Conservation (phyloP, 306 rosid genomes). For the Ceratonia siliqua region DNA sequence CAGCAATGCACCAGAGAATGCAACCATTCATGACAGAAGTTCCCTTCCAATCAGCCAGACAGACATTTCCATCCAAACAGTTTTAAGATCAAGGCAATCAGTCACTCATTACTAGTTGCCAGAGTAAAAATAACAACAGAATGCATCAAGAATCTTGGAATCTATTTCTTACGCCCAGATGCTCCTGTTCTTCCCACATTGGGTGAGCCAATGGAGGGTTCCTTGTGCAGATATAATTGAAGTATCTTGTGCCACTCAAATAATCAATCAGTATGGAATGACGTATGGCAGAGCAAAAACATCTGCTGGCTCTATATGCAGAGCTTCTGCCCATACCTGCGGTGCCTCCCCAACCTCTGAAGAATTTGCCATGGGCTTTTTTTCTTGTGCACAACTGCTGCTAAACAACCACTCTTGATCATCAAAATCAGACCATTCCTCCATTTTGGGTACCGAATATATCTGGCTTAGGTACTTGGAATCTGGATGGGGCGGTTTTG, state of each 20-base stretch:
- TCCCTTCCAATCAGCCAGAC: slow-evolving; percentile 15
- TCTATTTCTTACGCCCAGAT: slow-evolving; percentile 31
- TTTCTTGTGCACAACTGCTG: slow-evolving; percentile 39
- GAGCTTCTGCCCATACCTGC: slow-evolving; percentile 75
- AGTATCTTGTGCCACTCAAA: slow-evolving; percentile 30
- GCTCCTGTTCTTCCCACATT: slow-evolving; percentile 31
- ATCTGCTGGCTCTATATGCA: slow-evolving; percentile 64
- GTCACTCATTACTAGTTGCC: slow-evolving; percentile 38
- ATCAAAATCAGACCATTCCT: slow-evolving; percentile 49
- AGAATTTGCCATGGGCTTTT: slow-evolving; percentile 44
- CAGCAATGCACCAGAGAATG: slow-evolving; percentile 28
- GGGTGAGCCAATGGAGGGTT: slow-evolving; percentile 24
- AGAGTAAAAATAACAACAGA: slow-evolving; percentile 34
- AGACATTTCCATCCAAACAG: slow-evolving; percentile 14
- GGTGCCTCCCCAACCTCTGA: slow-evolving; percentile 43
- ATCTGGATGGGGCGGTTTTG: slow-evolving; percentile 72
- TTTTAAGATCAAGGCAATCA: background rate
- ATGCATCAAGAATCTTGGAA: slow-evolving; percentile 39
- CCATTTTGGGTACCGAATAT: slow-evolving; percentile 60
- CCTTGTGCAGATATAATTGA: slow-evolving; percentile 25
- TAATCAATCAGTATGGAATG: slow-evolving; percentile 62
- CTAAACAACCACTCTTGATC: slow-evolving; percentile 69
- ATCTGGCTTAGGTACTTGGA: slow-evolving; percentile 54
- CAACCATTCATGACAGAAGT: slow-evolving; percentile 22
- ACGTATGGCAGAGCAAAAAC: slow-evolving; percentile 76